Base-by-base conservation (phyloP, 495 filamentous ascomycete species). In the Entonaema liquescens region DNA sequence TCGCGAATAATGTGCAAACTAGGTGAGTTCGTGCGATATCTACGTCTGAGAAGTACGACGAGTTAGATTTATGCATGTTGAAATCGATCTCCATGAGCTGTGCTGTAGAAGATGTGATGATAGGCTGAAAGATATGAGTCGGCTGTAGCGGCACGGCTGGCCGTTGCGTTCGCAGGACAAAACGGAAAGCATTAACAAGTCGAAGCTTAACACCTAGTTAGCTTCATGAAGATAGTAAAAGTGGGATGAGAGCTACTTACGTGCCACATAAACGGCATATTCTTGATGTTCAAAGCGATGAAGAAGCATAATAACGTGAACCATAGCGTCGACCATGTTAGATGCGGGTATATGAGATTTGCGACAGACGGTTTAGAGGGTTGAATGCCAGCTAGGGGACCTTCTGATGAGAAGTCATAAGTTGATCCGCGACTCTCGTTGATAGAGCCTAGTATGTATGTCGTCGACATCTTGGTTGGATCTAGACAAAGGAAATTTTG, bases 11-110 rank as follows among this genome's bases (percentile, higher is more conserved):
- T 3, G 84, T 83, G 33, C 82, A 86, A 35, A 91, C 82, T 15
- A 89, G 83, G 42, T 89, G 85, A 7, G 88, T 87, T 42, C 91
- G 89, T 4, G 88, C 84, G 55, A 91, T 83, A 68, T 93, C 91
- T 68, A 92, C 84, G 73, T 93, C 91, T 9, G 87, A 80, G 76
- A 93, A 92, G 74, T 93, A 93, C 1, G 91, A 92, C 66, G 85
- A 88, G 75, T 93, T 93, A 35, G 86, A 88, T 71, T 93, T 80
- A 31, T 80, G 78, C 31, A 80, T 72, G 62, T 78, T 79, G 67
- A 78, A 77, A 38, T 80, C 78, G 33, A 78, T 75, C 54, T 80
- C 78, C 66, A 79, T 74, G 8, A 80, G 76, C 61, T 67, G 74
- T 5, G 76, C 73, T n/a, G 72, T 65, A 0, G 74, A 73, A 11